A percentile compares a stretch with the other conserved stretches of the same genome.
Conservation (phyloP, 306 rosid genomes). For the Luffa aegyptiaca region DNA sequence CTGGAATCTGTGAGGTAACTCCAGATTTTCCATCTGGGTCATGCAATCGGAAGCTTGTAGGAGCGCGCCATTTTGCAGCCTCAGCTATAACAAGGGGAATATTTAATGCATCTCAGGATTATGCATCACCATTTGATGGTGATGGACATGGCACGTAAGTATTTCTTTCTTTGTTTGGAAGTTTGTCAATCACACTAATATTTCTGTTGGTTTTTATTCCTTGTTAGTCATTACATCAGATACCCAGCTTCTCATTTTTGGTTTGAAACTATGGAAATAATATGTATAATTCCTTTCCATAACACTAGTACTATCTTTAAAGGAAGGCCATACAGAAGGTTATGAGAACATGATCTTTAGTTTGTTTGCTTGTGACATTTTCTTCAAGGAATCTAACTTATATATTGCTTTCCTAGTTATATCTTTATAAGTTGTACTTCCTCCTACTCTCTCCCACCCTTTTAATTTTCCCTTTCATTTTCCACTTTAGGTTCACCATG, state of each 20-base stretch:
- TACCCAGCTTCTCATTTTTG: neutral
- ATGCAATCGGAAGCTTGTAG: constrained; percentile 94
- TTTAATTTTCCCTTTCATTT: neutral
- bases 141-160: constrained; percentile 99
- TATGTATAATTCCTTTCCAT: neutral
- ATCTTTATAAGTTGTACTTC: neutral
- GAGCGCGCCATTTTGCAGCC: constrained; percentile 94
- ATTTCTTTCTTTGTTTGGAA: constrained; percentile 12
- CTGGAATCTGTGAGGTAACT: constrained; percentile 92
- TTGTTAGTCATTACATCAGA: neutral
- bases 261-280: neutral
- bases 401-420: neutral
- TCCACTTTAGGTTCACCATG: neutral
- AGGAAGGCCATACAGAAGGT: neutral
- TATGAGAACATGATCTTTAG: neutral
- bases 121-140: constrained; percentile 93
- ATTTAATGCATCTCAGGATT: constrained; percentile 75
- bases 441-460: neutral
- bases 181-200: neutral
- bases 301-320: neutral
- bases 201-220: neutral
- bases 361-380: neutral
- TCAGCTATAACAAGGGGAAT: constrained; percentile 97
- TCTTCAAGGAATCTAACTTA: neutral
- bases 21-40: constrained; percentile 96